Evolutionary conservation across 2,329 filamentous ascomycete genomes (phyloP), one percentile per base, ranked within the genome.

Genomic region (Aureobasidium melanogenum): DNA sequence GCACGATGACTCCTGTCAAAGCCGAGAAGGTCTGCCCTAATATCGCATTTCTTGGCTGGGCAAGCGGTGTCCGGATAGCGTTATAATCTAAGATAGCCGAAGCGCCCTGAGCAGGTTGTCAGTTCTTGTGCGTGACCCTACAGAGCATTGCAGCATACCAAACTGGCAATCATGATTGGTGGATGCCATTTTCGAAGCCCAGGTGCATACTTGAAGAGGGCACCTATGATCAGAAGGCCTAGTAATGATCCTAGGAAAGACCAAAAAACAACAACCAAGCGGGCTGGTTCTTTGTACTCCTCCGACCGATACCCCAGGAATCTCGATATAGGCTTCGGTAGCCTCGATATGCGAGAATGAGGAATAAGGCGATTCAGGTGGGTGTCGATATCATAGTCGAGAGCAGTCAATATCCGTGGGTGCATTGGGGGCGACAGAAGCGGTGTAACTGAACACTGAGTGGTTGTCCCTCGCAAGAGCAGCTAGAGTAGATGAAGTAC

Each of bases 311-410:
- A 75, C 3, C 78, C 78, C 1, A 95, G 75, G 66, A 90, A 88
- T 66, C 84, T 82, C 22, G 88, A 82, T 22, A 94, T 69, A 0
- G 82, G 81, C 50, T 77, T 78, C 0, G 91, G 91, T 1, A 96
- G 69, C 47, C 77, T 75, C 30, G 81, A 75, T 71, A 89, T 81
- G 66, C 82, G 83, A 43, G 87, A 86, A 15, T 82, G 76, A 9
- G 88, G 88, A 26, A 95, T 70, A 63, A 84, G 79, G 2, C 81
- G 87, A 71, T 93, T 91, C 55, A 95, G 71, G 70, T 87, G 84
- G n/a, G 74, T 75, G 77, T 96, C 91, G 65, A 96, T 82, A 74
- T 94, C 84, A 73, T 95, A 84, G 69, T 86, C 79, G 65, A 74
- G 64, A 24, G 69, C 32, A 10, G 67, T 54, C 24, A 54, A 24